Base-by-base conservation (phyloP, 2,329 filamentous ascomycete species). In the Emergomyces pasteurianus region DNA sequence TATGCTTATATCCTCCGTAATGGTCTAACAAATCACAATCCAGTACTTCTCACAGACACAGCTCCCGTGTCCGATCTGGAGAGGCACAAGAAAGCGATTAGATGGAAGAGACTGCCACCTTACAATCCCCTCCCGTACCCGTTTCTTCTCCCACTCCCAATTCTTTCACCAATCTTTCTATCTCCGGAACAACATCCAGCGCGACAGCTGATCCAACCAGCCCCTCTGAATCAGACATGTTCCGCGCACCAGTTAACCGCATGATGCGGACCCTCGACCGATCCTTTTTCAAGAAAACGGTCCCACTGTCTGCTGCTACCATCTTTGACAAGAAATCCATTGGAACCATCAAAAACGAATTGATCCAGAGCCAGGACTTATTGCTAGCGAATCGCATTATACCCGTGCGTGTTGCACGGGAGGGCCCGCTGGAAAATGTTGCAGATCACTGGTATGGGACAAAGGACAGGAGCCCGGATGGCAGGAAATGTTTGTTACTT, bases 191-290 rank as follows among this genome's bases (percentile, higher is more conserved):
- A 31, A 18, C 47, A 12, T 18, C 47, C 12, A 16, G 6, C 47
- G 28, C 31, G 31, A 54, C 49, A 3, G 7, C 47, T 23, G 3
- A 26, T 28, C 8, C 36, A 47, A 7, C 40, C 14, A 31, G 53
- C 34, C 9, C 38, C 28, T 34, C 47, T 28, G 26, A 38, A 52
- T 52, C 47, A 63, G 69, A 67, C 58, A 84, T 86, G 81, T 89
- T 96, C 73, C 85, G 86, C 65, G 90, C 91, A 54, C 91, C 92
- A 28, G 80, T 91, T 62, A 87, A 92, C 68, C 87, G 89, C 73
- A 86, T 87, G 62, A 89, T 90, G 78, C 86, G 86, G 70, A 82
- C 83, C 57, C 84, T 99, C 65, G 92, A 99, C 77, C 86, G 89
- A 66, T 81, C 86, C 18, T 86, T 95, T 65, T 97, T 97, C 78